Percentiles rank a stretch among this genome's conserved stretches.
These are phyloP conservation scores for Diaporthe citriasiana DNA, from an alignment of 2,329 filamentous ascomycete genomes.

Conservation along the genomic window DNA sequence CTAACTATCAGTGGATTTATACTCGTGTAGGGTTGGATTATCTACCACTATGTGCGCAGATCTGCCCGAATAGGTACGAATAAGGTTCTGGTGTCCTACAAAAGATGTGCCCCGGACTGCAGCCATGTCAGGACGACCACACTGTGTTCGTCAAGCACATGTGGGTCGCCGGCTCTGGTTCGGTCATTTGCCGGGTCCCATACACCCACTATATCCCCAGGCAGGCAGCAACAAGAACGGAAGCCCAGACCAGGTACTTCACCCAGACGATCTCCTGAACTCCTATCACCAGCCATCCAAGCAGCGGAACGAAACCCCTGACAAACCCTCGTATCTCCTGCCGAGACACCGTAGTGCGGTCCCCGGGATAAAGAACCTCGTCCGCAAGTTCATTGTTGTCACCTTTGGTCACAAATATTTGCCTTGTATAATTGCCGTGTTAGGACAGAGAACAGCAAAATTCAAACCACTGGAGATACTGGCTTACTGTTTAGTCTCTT, in stretches of 20 bases:
- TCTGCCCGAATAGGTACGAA: neutral
- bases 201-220: conserved; percentile 3
- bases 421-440: conserved; percentile 37
- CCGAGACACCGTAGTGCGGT: conserved; percentile 40
- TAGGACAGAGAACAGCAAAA: neutral
- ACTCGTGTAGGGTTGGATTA: neutral
- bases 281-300: conserved; percentile 43
- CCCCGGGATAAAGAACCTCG: conserved; percentile 44
- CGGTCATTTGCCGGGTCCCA: neutral
- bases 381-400: conserved; percentile 47
- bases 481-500: neutral
- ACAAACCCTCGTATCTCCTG: conserved; percentile 46
- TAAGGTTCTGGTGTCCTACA: neutral
- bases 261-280: conserved; percentile 33
- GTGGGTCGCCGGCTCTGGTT: neutral
- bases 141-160: neutral
- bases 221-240: conserved; percentile 1
- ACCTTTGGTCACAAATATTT: conserved; percentile 46
- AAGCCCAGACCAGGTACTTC: conserved; percentile 3
- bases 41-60: neutral
- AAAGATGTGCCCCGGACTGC: neutral
- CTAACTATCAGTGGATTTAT: conserved; percentile 9
- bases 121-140: neutral
- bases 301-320: conserved; percentile 44
- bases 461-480: neutral